Conservation (phyloP, 176 grass and related monocot genomes). For the Neostapfia colusana region DNA sequence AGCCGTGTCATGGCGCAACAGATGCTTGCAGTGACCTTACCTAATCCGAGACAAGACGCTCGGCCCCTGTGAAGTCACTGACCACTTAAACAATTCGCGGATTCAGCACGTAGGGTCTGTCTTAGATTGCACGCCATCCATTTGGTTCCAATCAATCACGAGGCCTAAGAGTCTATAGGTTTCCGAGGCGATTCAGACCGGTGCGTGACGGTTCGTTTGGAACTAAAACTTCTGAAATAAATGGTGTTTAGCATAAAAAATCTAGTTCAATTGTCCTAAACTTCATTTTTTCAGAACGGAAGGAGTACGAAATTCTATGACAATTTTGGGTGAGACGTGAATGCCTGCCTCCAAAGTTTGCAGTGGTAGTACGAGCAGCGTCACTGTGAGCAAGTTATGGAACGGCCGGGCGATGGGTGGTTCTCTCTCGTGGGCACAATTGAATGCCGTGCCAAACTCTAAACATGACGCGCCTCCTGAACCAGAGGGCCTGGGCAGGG, state of each 20-base stretch:
- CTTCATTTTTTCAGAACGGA: no score
- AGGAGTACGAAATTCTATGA: no score
- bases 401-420: constrained; percentile 14
- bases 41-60: constrained; percentile 4
- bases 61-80: neutral
- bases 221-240: no score
- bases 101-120: neutral
- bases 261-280: no score
- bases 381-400: constrained; percentile 28
- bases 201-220: neutral
- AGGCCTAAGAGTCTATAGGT: neutral
- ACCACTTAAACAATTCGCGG: neutral
- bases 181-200: neutral
- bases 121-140: neutral
- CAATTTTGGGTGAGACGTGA: neutral
- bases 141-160: neutral
- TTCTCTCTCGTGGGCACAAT: neutral
- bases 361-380: neutral
- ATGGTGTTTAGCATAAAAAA: no score
- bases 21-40: neutral
- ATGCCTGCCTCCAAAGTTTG: neutral
- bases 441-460: neutral
- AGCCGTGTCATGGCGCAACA: neutral
- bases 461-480: neutral
- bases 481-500: no score